Percentiles rank a stretch among this genome's conserved stretches.
phyloP scores from a whole-genome alignment of 2,329 filamentous ascomycete species.

The Cylindrodendrum hubeiense region DNA sequence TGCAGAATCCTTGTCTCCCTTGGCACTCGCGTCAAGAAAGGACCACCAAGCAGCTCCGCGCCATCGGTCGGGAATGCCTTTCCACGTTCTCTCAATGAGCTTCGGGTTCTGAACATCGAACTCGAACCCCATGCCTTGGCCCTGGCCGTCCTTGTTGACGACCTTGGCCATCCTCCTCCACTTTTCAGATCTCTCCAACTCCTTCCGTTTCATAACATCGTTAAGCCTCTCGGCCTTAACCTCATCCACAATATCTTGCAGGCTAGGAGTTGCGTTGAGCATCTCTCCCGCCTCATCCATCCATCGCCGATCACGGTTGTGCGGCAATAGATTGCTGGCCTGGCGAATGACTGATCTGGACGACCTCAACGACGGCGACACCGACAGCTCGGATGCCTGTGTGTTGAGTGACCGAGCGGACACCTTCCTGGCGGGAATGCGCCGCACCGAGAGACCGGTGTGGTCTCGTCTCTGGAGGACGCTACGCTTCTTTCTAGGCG shows the following conservation, averaged over 20 bases:
- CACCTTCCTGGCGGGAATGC: slow-evolving; percentile 65
- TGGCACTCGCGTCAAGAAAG: slow-evolving; percentile 85
- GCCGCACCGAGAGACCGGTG: slow-evolving; percentile 54
- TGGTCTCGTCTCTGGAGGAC: slow-evolving; percentile 55
- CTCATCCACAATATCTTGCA: slow-evolving; percentile 69
- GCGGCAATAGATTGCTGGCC: slow-evolving; percentile 69
- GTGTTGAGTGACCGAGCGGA: slow-evolving; percentile 71
- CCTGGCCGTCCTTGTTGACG: slow-evolving; percentile 61
- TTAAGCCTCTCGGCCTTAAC: slow-evolving; percentile 64
- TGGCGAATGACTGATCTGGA: slow-evolving; percentile 68
- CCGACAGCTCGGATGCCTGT: slow-evolving; percentile 65
- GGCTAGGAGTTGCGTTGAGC: slow-evolving; percentile 69
- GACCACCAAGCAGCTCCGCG: slow-evolving; percentile 94
- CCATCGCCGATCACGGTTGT: slow-evolving; percentile 71
- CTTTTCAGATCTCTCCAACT: slow-evolving; percentile 73
- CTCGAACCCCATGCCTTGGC: slow-evolving; percentile 71
- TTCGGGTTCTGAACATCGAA: slow-evolving; percentile 89
- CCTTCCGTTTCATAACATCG: slow-evolving; percentile 71
- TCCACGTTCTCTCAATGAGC: slow-evolving; percentile 93
- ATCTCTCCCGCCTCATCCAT: slow-evolving; percentile 77
- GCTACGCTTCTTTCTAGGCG: slow-evolving; percentile 59
- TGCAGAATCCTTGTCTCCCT: slow-evolving; percentile 68
- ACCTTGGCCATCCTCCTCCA: slow-evolving; percentile 76
- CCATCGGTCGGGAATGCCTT: slow-evolving; percentile 97
- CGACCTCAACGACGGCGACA: slow-evolving; percentile 62